phyloP scores from a whole-genome alignment of 169 alveolate species.

The Plasmodium vinckei region DNA sequence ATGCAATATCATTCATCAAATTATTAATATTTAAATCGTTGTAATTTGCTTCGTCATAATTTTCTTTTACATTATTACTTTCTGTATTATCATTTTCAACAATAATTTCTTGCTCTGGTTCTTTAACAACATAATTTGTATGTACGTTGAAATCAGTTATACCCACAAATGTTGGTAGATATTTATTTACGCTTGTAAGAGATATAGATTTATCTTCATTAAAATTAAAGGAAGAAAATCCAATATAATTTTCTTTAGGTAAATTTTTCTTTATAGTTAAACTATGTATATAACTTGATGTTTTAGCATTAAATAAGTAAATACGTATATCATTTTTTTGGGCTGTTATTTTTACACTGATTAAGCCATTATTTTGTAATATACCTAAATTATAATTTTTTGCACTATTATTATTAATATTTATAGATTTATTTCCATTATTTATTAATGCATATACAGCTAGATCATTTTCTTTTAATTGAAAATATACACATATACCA shows the following conservation, averaged over 20 bases:
- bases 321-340: constrained; percentile 29
- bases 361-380: constrained; percentile 1
- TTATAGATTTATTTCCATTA: constrained; percentile 19
- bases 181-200: neutral
- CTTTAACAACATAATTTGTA: neutral
- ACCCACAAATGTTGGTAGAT: constrained; percentile 63
- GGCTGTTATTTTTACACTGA: constrained; percentile 13
- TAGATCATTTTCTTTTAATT: constrained; percentile 23
- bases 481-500: constrained; percentile 56
- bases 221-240: constrained; percentile 46
- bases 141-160: constrained; percentile 10
- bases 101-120: neutral
- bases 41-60: no score
- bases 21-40: neutral
- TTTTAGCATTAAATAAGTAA: constrained; percentile 10
- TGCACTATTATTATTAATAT: neutral
- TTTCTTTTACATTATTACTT: neutral
- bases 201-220: constrained; percentile 24
- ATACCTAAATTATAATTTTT: constrained; percentile 2
- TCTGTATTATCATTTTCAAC: neutral
- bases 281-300: constrained; percentile 19
- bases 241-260: constrained; percentile 51
- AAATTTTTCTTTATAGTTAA: constrained; percentile 29
- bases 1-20: neutral
- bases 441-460: constrained; percentile 23